phyloP scores from a whole-genome alignment of 2,329 filamentous ascomycete genomes.

The Ceratocystis lukuohia region DNA sequence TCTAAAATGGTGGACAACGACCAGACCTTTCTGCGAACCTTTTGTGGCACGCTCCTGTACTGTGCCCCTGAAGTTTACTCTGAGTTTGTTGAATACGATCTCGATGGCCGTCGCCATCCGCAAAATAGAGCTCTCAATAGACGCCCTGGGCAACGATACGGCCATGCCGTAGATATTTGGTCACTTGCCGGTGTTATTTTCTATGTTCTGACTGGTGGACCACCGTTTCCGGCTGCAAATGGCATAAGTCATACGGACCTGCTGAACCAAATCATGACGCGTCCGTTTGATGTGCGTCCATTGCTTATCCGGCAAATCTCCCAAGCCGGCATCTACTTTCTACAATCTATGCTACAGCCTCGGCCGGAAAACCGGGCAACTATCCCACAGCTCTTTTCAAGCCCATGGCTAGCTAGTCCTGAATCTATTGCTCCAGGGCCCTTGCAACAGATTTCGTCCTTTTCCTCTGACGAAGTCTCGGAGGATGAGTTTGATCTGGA shows the following conservation, averaged over 20 bases:
- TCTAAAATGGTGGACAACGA: conserved; percentile 88
- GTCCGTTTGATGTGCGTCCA: conserved; percentile 50
- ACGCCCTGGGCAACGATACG: conserved; percentile 53
- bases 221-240: conserved; percentile 67
- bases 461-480: conserved; percentile 47
- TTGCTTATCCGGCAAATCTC: conserved; percentile 49
- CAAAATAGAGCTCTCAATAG: conserved; percentile 32
- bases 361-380: conserved; percentile 66
- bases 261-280: conserved; percentile 75
- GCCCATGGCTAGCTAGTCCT: conserved; percentile 53
- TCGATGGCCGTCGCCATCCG: conserved; percentile 48
- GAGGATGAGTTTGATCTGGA: conserved; percentile 36
- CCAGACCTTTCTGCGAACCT: conserved; percentile 87
- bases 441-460: conserved; percentile 24
- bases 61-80: conserved; percentile 95
- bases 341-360: conserved; percentile 67
- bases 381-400: conserved; percentile 53
- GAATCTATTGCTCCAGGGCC: conserved; percentile 23
- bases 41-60: conserved; percentile 90
- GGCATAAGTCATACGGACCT: conserved; percentile 68
- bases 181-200: conserved; percentile 88
- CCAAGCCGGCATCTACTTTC: conserved; percentile 55
- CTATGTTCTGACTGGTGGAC: conserved; percentile 63
- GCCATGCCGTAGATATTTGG: conserved; percentile 90
- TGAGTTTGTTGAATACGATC: conserved; percentile 54